Evolutionary conservation across 73 alveolate species (phyloP).

Genomic region (Tetrahymena elliotti): DNA sequence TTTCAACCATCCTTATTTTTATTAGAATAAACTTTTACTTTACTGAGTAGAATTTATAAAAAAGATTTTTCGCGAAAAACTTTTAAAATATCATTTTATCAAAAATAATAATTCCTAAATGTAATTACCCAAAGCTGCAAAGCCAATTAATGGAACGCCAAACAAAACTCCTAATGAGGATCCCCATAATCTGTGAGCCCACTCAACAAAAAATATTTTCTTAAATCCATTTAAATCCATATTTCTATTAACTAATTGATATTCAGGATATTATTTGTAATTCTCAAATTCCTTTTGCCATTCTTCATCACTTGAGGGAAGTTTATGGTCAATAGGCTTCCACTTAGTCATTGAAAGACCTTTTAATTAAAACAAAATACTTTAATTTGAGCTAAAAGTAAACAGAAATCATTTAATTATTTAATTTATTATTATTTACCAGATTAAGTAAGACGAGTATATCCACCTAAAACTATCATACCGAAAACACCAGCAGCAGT

Average conservation of each 20-base stretch:
- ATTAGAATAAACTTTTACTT: not conserved
- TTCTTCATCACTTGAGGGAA: constrained; percentile 60
- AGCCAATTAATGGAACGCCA: constrained; percentile 52
- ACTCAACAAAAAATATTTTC: constrained; percentile 62
- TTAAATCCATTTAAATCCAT: constrained; percentile 74
- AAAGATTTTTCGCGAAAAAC: not conserved
- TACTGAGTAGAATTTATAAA: constrained; percentile 38
- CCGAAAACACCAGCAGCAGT: constrained; percentile 71
- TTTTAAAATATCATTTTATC: not conserved
- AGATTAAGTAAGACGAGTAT: constrained; percentile 74
- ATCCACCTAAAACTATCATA: constrained; percentile 76
- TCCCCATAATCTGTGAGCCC: constrained; percentile 77
- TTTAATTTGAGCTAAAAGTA: not conserved
- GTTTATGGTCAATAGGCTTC: constrained; percentile 60
- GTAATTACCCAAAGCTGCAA: not conserved
- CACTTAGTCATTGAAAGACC: constrained; percentile 89
- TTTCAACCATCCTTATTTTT: constrained; percentile 38
- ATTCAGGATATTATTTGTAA: constrained; percentile 80
- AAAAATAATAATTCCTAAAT: not conserved
- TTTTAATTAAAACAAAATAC: not conserved
- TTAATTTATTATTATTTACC: not conserved
- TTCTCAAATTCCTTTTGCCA: constrained; percentile 82
- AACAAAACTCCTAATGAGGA: constrained; percentile 59
- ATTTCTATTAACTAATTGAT: constrained; percentile 40
- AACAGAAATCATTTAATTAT: not conserved